Base-by-base conservation (phyloP, 2,329 filamentous ascomycete species). In the Sphaerulina musiva region DNA sequence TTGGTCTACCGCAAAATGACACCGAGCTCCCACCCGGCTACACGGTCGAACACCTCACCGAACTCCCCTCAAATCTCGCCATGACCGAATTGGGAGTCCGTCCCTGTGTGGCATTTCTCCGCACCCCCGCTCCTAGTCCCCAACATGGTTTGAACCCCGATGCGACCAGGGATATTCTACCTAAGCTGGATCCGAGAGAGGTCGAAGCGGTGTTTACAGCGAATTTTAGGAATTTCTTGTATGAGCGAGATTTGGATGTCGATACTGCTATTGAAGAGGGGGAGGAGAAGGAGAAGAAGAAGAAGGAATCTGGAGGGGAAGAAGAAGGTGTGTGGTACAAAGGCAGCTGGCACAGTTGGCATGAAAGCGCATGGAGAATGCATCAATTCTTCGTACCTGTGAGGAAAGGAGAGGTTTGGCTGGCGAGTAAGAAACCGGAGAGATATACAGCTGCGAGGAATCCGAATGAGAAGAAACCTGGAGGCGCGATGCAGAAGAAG, bases 171-270 rank as follows among this genome's bases (percentile, higher is more conserved):
- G 69, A 70, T 42, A 58, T 70, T 9, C 53, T 71, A 8, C 91
- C 92, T 0, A 80, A 83, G 39, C 78, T 96, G 9, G 89, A 96
- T 72, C 87, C 90, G 1, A 85, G 87, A 61, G 92, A 97, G 72
- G 92, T 97, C 1, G 91, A 90, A 1, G 91, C 90, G 43, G 89
- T 97, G 34, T 97, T 97, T 73, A 92, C 88, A 4, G 91, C 87
- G 4, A 87, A 89, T 0, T 89, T 97, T 63, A 82, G 85, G 69
- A 87, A 90, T 68, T 96, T 97, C 69, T 74, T 97, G 50, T 76
- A 74, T 45, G 69, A 74, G 32, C 70, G 72, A 48, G 85, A 88
- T 69, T 78, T 87, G 47, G 61, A 75, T 65, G 61, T 63, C 59
- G 26, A 29, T 7, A 48, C 68, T 44, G 70, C 65, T 17, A 17